These are phyloP conservation scores for Penicillium nucicola DNA, from an alignment of 495 filamentous ascomycete species.

Conservation along the genomic window DNA sequence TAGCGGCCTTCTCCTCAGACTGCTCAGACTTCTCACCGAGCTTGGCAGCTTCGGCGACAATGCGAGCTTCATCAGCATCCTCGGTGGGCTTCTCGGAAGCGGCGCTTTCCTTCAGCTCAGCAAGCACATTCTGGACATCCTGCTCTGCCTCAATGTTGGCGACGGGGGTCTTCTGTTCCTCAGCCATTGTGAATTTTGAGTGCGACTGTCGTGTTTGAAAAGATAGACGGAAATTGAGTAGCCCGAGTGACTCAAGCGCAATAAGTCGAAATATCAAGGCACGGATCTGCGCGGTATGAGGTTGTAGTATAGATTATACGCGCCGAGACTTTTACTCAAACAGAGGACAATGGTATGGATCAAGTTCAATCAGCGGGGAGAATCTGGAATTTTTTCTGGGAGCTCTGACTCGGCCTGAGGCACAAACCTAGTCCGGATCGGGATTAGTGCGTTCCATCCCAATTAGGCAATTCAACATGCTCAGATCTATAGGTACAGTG, in stretches of 20 bases:
- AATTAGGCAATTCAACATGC: not conserved
- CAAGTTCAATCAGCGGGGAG: conserved; percentile 24
- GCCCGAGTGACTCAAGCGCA: not conserved
- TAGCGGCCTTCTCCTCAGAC: conserved; percentile 28
- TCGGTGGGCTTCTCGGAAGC: conserved; percentile 27
- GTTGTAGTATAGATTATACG: not conserved
- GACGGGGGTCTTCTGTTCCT: conserved; percentile 37
- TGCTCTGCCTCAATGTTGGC: conserved; percentile 40
- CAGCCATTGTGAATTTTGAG: conserved; percentile 31
- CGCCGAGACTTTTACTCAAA: not conserved
- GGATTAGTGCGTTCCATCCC: not conserved
- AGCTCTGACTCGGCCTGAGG: conserved; percentile 32
- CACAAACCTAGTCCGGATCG: conserved; percentile 7
- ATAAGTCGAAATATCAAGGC: not conserved
- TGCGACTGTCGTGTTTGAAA: not conserved
- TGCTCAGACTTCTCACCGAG: conserved; percentile 43
- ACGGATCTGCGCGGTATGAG: not conserved
- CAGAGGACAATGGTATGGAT: conserved; percentile 8
- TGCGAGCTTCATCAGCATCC: conserved; percentile 42
- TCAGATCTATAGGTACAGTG: not conserved
- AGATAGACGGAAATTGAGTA: conserved; percentile 1
- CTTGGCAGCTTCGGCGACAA: conserved; percentile 44
- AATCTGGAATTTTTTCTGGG: conserved; percentile 30
- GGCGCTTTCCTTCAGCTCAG: conserved; percentile 43
- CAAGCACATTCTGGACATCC: conserved; percentile 47